A percentile compares a stretch with the other conserved stretches of the same genome.
phyloP scores from a whole-genome alignment of 495 filamentous ascomycete species.

The Niebla homalea region DNA sequence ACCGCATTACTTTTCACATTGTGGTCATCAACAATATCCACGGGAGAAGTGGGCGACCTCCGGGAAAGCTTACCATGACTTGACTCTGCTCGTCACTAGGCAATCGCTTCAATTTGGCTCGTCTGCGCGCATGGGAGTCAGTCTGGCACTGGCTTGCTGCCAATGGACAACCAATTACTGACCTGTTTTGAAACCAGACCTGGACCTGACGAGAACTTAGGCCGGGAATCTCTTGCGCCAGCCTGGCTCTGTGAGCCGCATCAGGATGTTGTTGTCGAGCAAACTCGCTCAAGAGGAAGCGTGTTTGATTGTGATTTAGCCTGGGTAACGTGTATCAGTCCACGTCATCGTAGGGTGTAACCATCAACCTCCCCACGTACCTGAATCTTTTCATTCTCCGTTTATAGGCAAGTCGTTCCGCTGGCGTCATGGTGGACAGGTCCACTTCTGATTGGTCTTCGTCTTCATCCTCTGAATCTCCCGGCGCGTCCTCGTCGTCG shows the following conservation, averaged over 20 bases:
- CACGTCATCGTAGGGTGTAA: too few relatives aligned
- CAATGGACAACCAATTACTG: constrained; percentile 23
- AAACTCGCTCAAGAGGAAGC: constrained; percentile 96
- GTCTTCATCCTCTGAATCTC: constrained; percentile 30
- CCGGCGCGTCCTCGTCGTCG: constrained; percentile 30
- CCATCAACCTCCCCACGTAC: constrained; percentile 33
- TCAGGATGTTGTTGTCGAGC: constrained; percentile 91
- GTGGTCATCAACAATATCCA: too few relatives aligned
- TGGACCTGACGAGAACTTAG: constrained; percentile 89
- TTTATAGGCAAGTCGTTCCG: constrained; percentile 63
- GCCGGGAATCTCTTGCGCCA: constrained; percentile 86
- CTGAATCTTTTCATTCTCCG: constrained; percentile 94
- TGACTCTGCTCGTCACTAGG: constrained; percentile 78
- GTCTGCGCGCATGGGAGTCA: constrained; percentile 36
- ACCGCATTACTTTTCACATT: too few relatives aligned
- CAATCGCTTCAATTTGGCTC: constrained; percentile 90
- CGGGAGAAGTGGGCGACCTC: too few relatives aligned
- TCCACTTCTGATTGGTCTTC: constrained; percentile 39
- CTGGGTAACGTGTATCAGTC: constrained; percentile 27
- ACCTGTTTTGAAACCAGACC: constrained; percentile 99
- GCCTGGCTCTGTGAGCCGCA: constrained; percentile 77
- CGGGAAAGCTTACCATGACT: constrained; percentile 22
- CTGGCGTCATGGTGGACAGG: constrained; percentile 44
- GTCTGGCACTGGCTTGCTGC: too few relatives aligned
- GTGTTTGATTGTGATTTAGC: constrained; percentile 90